These are phyloP conservation scores for Sugiyamaella sp. DNA, from an alignment of 1,139 yeast species.

Conservation along the genomic window DNA sequence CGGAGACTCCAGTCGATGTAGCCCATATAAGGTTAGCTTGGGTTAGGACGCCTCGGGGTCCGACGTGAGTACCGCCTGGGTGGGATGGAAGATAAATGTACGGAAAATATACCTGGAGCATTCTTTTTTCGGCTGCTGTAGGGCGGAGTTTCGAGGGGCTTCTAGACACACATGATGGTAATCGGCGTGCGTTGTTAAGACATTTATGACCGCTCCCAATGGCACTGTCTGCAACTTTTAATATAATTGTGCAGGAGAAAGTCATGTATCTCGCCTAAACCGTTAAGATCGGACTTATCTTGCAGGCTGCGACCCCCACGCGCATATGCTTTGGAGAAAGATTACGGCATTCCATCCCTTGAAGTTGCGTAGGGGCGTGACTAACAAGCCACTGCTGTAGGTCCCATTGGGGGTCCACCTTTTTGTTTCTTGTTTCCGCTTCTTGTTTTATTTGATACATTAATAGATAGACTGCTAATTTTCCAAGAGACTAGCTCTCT, in stretches of 20 bases:
- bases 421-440: neutral
- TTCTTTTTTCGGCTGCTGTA: no score
- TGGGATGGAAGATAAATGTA: no score
- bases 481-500: neutral
- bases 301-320: conserved; percentile 13
- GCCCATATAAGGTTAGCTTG: no score
- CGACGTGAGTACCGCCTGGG: no score
- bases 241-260: neutral
- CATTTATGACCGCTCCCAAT: neutral
- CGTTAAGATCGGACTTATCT: conserved; percentile 14
- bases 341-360: conserved; percentile 6
- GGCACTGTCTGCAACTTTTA: neutral
- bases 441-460: neutral
- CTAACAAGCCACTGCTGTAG: no score
- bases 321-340: neutral
- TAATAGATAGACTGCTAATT: neutral
- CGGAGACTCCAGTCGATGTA: no score
- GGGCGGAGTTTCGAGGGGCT: no score
- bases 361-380: neutral
- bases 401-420: conserved; percentile 2
- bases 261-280: conserved; percentile 4
- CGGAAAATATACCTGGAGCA: neutral
- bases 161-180: no score
- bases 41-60: no score
- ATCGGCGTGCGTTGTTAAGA: no score